Evolutionary conservation across 345 rosid species (phyloP).

Genomic region (Sapria himalayana): DNA sequence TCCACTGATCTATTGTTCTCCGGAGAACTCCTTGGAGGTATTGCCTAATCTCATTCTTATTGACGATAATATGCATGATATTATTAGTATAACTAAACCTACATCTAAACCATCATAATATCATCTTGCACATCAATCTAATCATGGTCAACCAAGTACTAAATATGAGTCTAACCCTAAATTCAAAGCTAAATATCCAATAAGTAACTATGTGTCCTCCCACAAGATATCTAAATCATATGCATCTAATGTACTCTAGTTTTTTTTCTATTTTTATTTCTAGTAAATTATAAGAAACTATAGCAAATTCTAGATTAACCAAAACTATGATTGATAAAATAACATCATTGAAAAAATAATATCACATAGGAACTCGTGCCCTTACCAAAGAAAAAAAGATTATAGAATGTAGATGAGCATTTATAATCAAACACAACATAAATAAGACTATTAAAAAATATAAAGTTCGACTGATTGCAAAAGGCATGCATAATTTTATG

Average conservation of each 20-base stretch:
- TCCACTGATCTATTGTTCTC: neutral
- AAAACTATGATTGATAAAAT: neutral
- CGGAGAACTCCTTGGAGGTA: neutral
- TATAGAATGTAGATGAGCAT: neutral
- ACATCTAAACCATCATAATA: neutral
- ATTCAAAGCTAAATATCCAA: neutral
- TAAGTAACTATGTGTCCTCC: neutral
- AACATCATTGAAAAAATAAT: neutral
- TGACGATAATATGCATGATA: neutral
- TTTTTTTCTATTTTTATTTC: neutral
- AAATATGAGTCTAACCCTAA: no score
- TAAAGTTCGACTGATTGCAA: no score
- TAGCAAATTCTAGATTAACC: neutral
- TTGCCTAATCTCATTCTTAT: neutral
- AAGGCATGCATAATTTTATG: no score
- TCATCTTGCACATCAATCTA: neutral
- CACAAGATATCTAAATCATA: neutral
- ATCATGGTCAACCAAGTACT: no score
- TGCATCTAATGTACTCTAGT: neutral
- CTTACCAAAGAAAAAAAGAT: neutral
- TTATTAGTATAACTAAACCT: no score
- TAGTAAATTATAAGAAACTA: neutral
- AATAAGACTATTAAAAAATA: neutral
- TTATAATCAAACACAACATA: neutral
- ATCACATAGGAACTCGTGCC: neutral